A percentile compares a stretch with the other conserved stretches of the same genome.
These are phyloP conservation scores for Letharia columbiana DNA, from an alignment of 495 filamentous ascomycete species.

Conservation along the genomic window DNA sequence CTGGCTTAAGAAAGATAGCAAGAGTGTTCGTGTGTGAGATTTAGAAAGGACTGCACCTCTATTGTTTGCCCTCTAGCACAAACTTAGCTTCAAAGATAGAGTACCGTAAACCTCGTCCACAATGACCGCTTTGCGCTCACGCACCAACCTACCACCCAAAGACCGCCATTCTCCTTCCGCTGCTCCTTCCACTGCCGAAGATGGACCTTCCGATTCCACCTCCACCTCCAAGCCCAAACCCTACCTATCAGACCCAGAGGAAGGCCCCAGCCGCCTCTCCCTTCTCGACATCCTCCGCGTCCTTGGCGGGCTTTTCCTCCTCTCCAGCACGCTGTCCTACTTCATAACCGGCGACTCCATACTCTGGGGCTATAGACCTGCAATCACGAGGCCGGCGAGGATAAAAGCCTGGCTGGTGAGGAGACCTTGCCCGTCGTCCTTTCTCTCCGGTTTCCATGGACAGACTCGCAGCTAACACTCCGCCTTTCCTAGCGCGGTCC, in stretches of 20 bases:
- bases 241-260: slow-evolving; percentile 14
- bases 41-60: not conserved
- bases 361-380: slow-evolving; percentile 61
- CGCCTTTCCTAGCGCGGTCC: slow-evolving; percentile 38
- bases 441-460: slow-evolving; percentile 3
- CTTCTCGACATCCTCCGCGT: slow-evolving; percentile 69
- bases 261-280: slow-evolving; percentile 36
- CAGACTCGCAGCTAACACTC: slow-evolving; percentile 22
- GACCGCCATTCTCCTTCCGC: slow-evolving; percentile 12
- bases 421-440: slow-evolving; percentile 22
- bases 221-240: slow-evolving; percentile 11
- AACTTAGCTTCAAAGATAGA: not conserved
- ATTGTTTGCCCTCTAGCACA: not conserved
- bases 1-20: not conserved
- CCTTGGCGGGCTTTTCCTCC: slow-evolving; percentile 57
- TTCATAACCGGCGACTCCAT: slow-evolving; percentile 68
- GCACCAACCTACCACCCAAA: slow-evolving; percentile 8
- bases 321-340: slow-evolving; percentile 66
- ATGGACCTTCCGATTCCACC: not conserved
- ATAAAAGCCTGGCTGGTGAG: slow-evolving; percentile 56
- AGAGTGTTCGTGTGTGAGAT: not conserved
- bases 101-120: not conserved
- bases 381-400: slow-evolving; percentile 53
- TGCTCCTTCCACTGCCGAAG: slow-evolving; percentile 2
- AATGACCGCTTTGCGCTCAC: slow-evolving; percentile 28